A percentile compares a stretch with the other conserved stretches of the same genome.
These are phyloP conservation scores for Didymella pomorum DNA, from an alignment of 2,329 filamentous ascomycete species.

Conservation along the genomic window DNA sequence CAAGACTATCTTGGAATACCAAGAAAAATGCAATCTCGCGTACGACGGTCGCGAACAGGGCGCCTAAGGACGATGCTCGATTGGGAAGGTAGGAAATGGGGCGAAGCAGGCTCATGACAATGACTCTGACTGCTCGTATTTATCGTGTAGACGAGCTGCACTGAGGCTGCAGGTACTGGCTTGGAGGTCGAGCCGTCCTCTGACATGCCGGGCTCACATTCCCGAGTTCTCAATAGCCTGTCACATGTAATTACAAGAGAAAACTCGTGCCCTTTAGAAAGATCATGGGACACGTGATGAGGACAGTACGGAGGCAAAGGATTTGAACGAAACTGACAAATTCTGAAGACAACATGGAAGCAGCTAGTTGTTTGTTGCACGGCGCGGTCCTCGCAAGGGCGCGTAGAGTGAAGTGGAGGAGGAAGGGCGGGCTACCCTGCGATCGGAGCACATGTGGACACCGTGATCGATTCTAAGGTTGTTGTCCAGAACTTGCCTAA, in stretches of 20 bases:
- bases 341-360: not conserved
- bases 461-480: conserved; percentile 1
- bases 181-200: not conserved
- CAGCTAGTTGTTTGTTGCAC: too few relatives aligned
- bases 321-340: too few relatives aligned
- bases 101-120: not conserved
- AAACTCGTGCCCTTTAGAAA: too few relatives aligned
- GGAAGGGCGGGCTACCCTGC: not conserved
- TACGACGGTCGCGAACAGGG: not conserved
- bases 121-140: not conserved
- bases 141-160: not conserved
- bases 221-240: too few relatives aligned
- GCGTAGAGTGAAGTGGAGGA: not conserved
- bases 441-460: not conserved
- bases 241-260: too few relatives aligned
- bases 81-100: not conserved
- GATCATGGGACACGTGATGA: too few relatives aligned
- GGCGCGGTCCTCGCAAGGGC: not conserved
- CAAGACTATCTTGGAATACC: not conserved
- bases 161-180: not conserved
- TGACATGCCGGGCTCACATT: too few relatives aligned
- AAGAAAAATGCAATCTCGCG: not conserved
- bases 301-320: too few relatives aligned
- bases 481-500: conserved; percentile 8
- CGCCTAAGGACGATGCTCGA: not conserved